Evolutionary conservation across 768 basidiomycete species (phyloP).

Genomic region (Termitomyces sp.): DNA sequence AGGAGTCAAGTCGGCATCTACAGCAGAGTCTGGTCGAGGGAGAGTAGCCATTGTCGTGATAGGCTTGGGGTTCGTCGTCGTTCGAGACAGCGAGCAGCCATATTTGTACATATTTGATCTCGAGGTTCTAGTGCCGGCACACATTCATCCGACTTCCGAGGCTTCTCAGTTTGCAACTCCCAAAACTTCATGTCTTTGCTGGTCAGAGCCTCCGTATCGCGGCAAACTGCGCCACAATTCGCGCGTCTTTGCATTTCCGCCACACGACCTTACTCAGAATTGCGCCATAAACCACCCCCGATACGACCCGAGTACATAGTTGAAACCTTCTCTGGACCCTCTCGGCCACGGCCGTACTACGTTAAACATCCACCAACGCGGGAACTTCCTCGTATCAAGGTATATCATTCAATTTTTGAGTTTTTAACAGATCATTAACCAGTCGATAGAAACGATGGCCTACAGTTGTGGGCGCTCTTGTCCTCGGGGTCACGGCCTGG

Average conservation of each 20-base stretch:
- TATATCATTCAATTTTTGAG: slow-evolving; percentile 5
- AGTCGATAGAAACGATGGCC: slow-evolving; percentile 53
- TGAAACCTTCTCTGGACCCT: slow-evolving; percentile 26
- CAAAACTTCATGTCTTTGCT: slow-evolving; percentile 11
- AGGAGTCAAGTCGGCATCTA: not conserved
- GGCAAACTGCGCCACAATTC: slow-evolving; percentile 1
- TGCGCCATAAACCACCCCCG: slow-evolving; percentile 17
- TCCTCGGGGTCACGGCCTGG: slow-evolving; percentile 61
- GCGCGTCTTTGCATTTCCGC: not conserved
- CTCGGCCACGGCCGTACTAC: slow-evolving; percentile 35
- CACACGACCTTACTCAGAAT: slow-evolving; percentile 13
- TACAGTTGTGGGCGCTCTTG: slow-evolving; percentile 41
- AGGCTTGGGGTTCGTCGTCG: slow-evolving; percentile 2
- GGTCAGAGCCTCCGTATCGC: slow-evolving; percentile 3
- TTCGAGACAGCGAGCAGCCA: not conserved
- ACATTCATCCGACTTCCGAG: not conserved
- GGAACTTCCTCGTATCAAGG: slow-evolving; percentile 35
- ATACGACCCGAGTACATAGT: slow-evolving; percentile 14
- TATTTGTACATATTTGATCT: slow-evolving; percentile 9
- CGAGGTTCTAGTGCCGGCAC: not conserved
- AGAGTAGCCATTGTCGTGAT: not conserved
- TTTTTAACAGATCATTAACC: not conserved
- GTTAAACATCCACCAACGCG: slow-evolving; percentile 24
- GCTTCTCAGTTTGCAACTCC: not conserved
- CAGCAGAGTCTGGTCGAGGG: not conserved